Conservation (phyloP, 768 basidiomycete genomes). For the Amanita jacksonii region DNA sequence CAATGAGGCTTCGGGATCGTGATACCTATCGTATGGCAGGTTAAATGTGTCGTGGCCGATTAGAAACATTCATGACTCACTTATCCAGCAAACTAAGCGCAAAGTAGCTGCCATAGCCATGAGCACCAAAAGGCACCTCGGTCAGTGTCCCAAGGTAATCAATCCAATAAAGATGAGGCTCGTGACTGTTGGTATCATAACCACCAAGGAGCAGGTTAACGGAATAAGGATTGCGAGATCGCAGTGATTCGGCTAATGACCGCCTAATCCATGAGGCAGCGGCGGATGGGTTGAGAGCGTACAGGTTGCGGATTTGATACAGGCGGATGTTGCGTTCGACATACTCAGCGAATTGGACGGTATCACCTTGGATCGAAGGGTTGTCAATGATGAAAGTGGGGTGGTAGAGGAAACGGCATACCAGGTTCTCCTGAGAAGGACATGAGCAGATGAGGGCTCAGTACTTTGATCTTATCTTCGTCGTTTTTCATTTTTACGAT, state of each 20-base stretch:
- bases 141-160: constrained; percentile 91
- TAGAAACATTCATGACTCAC: constrained; percentile 31
- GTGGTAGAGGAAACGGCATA: constrained; percentile 19
- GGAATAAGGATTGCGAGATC: constrained; percentile 78
- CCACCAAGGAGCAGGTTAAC: constrained; percentile 94
- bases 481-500: constrained; percentile 97
- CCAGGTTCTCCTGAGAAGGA: constrained; percentile 93
- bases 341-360: constrained; percentile 92
- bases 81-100: constrained; percentile 86
- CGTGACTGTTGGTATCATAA: constrained; percentile 67
- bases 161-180: constrained; percentile 86
- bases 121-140: constrained; percentile 86
- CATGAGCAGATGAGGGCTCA: constrained; percentile 91
- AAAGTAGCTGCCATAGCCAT: constrained; percentile 94
- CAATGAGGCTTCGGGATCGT: constrained; percentile 75
- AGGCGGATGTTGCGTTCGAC: constrained; percentile 93
- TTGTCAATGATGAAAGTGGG: not conserved
- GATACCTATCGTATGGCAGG: constrained; percentile 48
- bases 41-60: not conserved
- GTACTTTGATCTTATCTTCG: constrained; percentile 91
- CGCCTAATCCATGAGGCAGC: constrained; percentile 95
- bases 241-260: constrained; percentile 78
- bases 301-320: constrained; percentile 90
- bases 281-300: constrained; percentile 80
- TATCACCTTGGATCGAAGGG: constrained; percentile 58